Base-by-base conservation (phyloP, 805 yeast species). In the Candida alai region DNA sequence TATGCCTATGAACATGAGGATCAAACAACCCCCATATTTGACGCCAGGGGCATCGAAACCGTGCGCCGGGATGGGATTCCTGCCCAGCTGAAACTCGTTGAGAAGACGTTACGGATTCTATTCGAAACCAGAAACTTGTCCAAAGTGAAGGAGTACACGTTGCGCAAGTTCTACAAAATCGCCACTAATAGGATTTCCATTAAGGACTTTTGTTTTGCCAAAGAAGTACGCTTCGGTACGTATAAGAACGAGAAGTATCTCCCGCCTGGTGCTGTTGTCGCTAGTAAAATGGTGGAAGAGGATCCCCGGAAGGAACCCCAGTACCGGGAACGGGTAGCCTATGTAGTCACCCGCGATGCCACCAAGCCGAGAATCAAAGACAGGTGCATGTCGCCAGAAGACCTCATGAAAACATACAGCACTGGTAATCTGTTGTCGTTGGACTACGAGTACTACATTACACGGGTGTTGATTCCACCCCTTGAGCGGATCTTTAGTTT, bases 11-110 rank as follows among this genome's bases (percentile, higher is more conserved):
- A 84, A 44, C 47, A 54, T 12, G 72, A 68, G 19, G 59, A 57
- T 11, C 88, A 83, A 44, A 43, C 34, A 3, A 60, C 41, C 5
- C 86, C 96, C 0, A 69, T 58, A 21, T 88, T 93, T 55, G 97
- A 93, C 62, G 97, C 98, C 0, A 93, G 93, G 46, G 98, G 98
- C 2, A 88, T 87, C 9, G 98, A 93, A 52, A 93, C 97, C 0
- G 85, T 93, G 0, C 61, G 98, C 43, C 64, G 98, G 43, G 98
- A 93, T 58, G 97, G 97, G 0, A 83, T 89, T 17, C 95, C 95
- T 0, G 95, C 96, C 0, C 94, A 85, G 44, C 94, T 79, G 57
- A 80, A 80, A 44, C 78, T 93, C 13, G 79, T 85, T 19, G 94
- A 86, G 41, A 74, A 77, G 38, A 59, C 83, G 0, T 58, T 93